Evolutionary conservation across 768 basidiomycete genomes (phyloP).

Genomic region (Pisolithus sp.): DNA sequence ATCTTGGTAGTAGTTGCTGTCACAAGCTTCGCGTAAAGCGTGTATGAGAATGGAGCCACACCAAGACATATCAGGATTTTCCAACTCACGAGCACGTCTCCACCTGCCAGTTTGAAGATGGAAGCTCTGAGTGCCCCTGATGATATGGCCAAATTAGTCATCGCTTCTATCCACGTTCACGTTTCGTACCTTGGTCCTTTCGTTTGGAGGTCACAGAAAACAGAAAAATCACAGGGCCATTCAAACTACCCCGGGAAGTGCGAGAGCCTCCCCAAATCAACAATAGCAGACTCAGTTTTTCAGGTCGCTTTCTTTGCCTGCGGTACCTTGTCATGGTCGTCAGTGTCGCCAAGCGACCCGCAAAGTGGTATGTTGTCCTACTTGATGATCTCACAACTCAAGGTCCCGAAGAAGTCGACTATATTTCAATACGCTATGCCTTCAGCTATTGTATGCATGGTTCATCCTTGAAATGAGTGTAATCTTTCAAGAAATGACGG

Average conservation of each 20-base stretch:
- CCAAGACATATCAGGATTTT: conserved; percentile 92
- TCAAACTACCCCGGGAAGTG: conserved; percentile 83
- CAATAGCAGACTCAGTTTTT: conserved; percentile 75
- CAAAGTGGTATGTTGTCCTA: conserved; percentile 22
- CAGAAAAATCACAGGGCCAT: conserved; percentile 88
- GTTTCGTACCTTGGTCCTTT: conserved; percentile 73
- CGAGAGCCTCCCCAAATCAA: conserved; percentile 81
- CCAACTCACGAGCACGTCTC: conserved; percentile 95
- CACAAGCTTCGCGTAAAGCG: conserved; percentile 75
- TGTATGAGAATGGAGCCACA: conserved; percentile 81
- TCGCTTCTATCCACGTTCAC: background rate
- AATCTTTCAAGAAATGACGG: conserved; percentile 87
- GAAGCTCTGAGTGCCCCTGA: conserved; percentile 89
- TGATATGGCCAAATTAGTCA: conserved; percentile 24
- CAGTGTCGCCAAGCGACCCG: background rate
- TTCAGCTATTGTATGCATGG: conserved; percentile 82
- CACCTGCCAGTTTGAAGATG: conserved; percentile 88
- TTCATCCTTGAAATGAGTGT: conserved; percentile 87
- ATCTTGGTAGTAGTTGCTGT: conserved; percentile 66
- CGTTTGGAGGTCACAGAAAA: conserved; percentile 81
- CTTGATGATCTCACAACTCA: conserved; percentile 92
- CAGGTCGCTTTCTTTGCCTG: conserved; percentile 78
- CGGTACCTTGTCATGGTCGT: conserved; percentile 54
- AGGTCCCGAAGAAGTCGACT: conserved; percentile 84
- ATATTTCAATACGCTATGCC: conserved; percentile 76